phyloP scores from a whole-genome alignment of 208 protist genomes.

The Acanthamoeba lenticulata region DNA sequence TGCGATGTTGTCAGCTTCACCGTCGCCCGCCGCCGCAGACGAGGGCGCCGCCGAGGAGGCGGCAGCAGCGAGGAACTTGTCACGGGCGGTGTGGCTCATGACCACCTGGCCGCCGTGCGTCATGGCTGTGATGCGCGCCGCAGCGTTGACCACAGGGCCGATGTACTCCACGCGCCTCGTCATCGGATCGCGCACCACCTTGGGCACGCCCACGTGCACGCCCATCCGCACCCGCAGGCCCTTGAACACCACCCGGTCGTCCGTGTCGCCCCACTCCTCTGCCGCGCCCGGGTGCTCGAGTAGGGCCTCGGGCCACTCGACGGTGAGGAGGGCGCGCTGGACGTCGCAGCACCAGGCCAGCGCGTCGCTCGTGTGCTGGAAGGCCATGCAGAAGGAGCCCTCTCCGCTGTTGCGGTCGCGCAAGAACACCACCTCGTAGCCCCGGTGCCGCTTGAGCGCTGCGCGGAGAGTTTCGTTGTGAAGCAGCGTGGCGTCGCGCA shows the following conservation, averaged over 20 bases:
- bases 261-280: conserved; percentile 22
- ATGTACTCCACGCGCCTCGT: not conserved
- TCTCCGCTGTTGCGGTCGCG: conserved; percentile 21
- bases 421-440: not conserved
- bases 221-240: conserved; percentile 10
- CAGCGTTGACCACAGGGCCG: not conserved
- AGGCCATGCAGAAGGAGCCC: conserved; percentile 51
- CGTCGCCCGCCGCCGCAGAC: too few relatives aligned
- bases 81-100: not conserved
- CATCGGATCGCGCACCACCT: not conserved
- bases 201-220: not conserved
- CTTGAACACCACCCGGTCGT: not conserved
- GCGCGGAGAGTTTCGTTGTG: not conserved
- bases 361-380: conserved; percentile 2
- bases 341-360: not conserved
- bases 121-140: not conserved
- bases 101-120: not conserved
- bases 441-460: not conserved
- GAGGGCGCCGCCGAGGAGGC: too few relatives aligned
- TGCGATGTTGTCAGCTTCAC: not conserved
- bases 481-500: not conserved
- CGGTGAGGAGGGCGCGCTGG: not conserved
- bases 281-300: conserved; percentile 17
- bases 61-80: not conserved
- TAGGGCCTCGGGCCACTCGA: conserved; percentile 10